Evolutionary conservation across 495 filamentous ascomycete species (phyloP), one percentile per base, ranked within the genome.

Genomic region (Annulohypoxylon bovei): DNA sequence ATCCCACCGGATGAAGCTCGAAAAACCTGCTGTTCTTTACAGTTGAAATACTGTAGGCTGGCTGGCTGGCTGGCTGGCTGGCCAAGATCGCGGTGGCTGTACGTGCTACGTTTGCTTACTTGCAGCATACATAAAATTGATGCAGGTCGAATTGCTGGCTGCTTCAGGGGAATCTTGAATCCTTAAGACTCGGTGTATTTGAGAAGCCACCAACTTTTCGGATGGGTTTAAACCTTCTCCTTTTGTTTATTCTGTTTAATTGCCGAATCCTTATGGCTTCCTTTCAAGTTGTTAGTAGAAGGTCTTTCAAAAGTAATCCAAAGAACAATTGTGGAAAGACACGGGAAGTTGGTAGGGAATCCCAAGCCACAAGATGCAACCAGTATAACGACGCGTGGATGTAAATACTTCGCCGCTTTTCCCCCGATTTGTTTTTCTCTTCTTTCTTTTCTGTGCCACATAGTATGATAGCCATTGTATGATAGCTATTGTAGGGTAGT

Each of bases 121-220:
- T 58, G 68, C 69, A 59, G 55, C 22, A 49, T 23, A 50, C 62
- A 71, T 66, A 23, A 18, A 39, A 40, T 53, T 33, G 49, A 53
- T 53, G 33, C 52, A 46, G 69, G 35, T 54, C 63, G 63, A 23
- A 30, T 56, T 28, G 14, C 30, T 67, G 58, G 58, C 23, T 63
- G n/a, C 37, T 52, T 16, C n/a, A 6, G 53, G 53, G 63, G 18
- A 35, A 9, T 22, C 54, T 23, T 22, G 14, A 56, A 33, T 50
- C 25, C 14, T 56, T 25, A 20, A 54, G 50, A 8, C 20, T 32
- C 46, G 23, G 4, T 47, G 30, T 37, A 30, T 23, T 23, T 37
- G 2, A 12, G 56, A 39, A 52, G 20, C 44, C 12, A 33, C 44
- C 53, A 53, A 3, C 7, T 11, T 8, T n/a, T 42, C 9, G 18